Conservation (phyloP, 1,284 basidiomycete species). For the Austroboletus novae-zelandiae region DNA sequence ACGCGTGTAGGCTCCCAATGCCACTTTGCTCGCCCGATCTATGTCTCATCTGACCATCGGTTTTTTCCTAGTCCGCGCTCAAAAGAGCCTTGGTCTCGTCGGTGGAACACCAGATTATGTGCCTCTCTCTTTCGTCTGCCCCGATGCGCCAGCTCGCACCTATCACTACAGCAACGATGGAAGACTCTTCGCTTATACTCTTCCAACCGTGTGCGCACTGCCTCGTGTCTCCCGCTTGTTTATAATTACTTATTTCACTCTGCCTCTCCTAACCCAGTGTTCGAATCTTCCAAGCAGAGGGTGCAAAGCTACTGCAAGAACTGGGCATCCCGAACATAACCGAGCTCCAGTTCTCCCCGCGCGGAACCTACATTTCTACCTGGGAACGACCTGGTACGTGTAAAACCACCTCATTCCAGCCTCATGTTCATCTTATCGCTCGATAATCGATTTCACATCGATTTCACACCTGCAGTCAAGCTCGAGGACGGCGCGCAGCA, state of each 20-base stretch:
- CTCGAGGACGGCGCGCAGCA: constrained; percentile 80
- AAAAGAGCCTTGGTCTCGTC: constrained; percentile 89
- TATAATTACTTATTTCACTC: neutral
- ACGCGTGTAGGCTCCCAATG: constrained; percentile 60
- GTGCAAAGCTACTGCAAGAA: constrained; percentile 68
- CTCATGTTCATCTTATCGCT: constrained; percentile 14
- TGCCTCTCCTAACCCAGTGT: constrained; percentile 45
- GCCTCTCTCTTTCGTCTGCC: constrained; percentile 62
- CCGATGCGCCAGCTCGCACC: constrained; percentile 69
- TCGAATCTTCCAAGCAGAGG: constrained; percentile 75
- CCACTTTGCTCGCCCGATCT: constrained; percentile 11
- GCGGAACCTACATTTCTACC: constrained; percentile 88
- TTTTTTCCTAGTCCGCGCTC: constrained; percentile 71
- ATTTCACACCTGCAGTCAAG: constrained; percentile 47
- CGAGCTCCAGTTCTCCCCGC: constrained; percentile 89
- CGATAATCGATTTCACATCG: constrained; percentile 9
- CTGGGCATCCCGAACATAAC: constrained; percentile 70
- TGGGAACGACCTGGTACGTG: constrained; percentile 83
- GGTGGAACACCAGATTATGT: constrained; percentile 78
- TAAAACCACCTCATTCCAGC: constrained; percentile 8
- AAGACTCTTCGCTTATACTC: constrained; percentile 80
- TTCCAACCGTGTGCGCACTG: constrained; percentile 64
- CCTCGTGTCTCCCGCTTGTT: constrained; percentile 11
- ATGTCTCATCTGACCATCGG: constrained; percentile 2
- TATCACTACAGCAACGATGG: constrained; percentile 89